phyloP scores from a whole-genome alignment of 257 asterid genomes.

The Nicotiana otophora region DNA sequence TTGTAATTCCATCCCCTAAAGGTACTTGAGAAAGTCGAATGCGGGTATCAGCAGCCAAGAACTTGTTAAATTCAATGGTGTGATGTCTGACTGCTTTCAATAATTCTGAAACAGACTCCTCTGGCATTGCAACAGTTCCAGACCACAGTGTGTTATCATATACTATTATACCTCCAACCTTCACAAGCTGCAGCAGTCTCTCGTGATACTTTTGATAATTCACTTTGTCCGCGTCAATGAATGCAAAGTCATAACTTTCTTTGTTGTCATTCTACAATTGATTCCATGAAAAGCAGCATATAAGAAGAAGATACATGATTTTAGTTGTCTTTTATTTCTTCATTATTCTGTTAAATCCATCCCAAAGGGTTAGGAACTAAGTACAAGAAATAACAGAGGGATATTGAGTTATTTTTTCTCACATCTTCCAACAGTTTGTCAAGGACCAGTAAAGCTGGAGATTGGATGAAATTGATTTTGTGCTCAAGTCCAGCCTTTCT shows the following conservation, averaged over 20 bases:
- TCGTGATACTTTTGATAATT: slow-evolving; percentile 34
- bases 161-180: slow-evolving; percentile 27
- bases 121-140: slow-evolving; percentile 34
- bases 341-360: too few species aligned
- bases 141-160: slow-evolving; percentile 37
- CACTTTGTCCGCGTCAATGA: slow-evolving; percentile 36
- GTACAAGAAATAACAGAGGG: too few species aligned
- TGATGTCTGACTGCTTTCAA: not conserved
- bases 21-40: slow-evolving; percentile 43
- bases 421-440: slow-evolving; percentile 25
- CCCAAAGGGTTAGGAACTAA: too few species aligned
- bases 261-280: slow-evolving; percentile 24
- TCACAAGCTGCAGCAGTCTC: slow-evolving; percentile 24
- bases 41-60: slow-evolving; percentile 34
- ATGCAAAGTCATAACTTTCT: slow-evolving; percentile 32
- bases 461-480: slow-evolving; percentile 33
- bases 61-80: slow-evolving; percentile 34
- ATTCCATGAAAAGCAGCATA: too few species aligned
- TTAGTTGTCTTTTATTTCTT: too few species aligned
- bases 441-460: slow-evolving; percentile 33
- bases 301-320: too few species aligned
- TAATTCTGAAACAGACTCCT: slow-evolving; percentile 16
- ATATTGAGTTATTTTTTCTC: too few species aligned
- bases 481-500: slow-evolving; percentile 32
- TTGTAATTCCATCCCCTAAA: slow-evolving; percentile 47